Percentiles rank a stretch among this genome's conserved stretches.
Evolutionary conservation across 768 basidiomycete genomes (phyloP).

Genomic region (Mrakia gelida): DNA sequence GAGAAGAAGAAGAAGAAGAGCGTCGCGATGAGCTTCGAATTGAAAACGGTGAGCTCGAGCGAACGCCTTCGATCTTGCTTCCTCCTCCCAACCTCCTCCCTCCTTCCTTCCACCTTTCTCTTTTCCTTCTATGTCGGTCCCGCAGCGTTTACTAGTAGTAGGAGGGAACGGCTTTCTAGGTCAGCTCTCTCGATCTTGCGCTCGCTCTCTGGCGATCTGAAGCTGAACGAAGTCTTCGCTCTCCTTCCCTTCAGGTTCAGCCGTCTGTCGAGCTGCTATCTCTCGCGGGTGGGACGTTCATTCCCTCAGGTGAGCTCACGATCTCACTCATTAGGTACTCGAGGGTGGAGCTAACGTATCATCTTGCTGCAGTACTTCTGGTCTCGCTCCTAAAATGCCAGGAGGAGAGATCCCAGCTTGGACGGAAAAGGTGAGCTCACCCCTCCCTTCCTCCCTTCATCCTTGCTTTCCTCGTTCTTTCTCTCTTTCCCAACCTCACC

Average conservation of each 20-base stretch:
- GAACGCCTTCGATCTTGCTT: no score
- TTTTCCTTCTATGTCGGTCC: not conserved
- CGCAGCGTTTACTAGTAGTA: constrained; percentile 72
- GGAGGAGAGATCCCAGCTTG: constrained; percentile 86
- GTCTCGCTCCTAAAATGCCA: constrained; percentile 76
- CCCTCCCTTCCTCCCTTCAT: not conserved
- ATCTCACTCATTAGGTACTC: not conserved
- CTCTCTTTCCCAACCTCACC: no score
- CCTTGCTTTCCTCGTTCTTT: not conserved
- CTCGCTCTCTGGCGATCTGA: constrained; percentile 3
- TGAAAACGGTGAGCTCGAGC: not conserved
- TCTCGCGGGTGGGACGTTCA: constrained; percentile 78
- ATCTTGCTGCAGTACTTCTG: constrained; percentile 63
- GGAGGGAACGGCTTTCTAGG: constrained; percentile 99
- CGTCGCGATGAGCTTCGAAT: not conserved
- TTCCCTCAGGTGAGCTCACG: constrained; percentile 66
- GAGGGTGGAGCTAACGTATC: not conserved
- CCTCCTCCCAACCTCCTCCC: not conserved
- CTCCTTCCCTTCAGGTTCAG: constrained; percentile 63
- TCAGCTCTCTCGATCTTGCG: constrained; percentile 40
- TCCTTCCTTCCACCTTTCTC: not conserved
- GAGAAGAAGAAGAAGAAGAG: no score
- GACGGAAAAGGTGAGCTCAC: constrained; percentile 61
- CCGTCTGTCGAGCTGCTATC: constrained; percentile 83
- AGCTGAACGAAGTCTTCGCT: not conserved